Evolutionary conservation across 768 basidiomycete species (phyloP).

Genomic region (Leccinum variicolor): DNA sequence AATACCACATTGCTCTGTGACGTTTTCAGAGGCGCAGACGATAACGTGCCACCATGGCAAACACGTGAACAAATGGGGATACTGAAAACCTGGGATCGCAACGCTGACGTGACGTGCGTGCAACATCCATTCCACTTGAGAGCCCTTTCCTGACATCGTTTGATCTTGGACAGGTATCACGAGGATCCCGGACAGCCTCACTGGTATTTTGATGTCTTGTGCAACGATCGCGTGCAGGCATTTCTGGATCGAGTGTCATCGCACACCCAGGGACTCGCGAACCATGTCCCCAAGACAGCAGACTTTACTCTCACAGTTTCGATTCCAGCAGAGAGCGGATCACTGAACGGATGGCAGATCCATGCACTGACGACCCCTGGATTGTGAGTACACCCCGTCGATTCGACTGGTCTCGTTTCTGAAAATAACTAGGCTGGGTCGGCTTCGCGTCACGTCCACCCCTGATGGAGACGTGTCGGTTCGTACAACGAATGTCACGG

Average conservation of each 20-base stretch:
- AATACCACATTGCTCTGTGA: not conserved
- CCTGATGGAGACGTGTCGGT: conserved; percentile 7
- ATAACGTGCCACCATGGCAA: conserved; percentile 89
- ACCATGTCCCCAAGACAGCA: not conserved
- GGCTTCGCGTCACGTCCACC: conserved; percentile 15
- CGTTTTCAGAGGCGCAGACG: conserved; percentile 62
- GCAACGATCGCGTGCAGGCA: conserved; percentile 47
- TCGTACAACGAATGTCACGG: conserved; percentile 24
- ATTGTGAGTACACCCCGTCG: conserved; percentile 41
- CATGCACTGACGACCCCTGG: conserved; percentile 60
- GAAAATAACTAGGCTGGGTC: conserved; percentile 12
- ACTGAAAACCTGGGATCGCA: conserved; percentile 54
- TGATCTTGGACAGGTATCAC: conserved; percentile 40
- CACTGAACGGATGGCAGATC: conserved; percentile 69
- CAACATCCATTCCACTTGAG: not conserved
- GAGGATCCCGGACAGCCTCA: conserved; percentile 65
- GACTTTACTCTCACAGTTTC: conserved; percentile 72
- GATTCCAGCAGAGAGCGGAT: conserved; percentile 63
- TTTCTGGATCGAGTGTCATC: conserved; percentile 47
- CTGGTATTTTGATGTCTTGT: conserved; percentile 66
- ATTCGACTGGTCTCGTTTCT: not conserved
- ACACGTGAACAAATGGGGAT: conserved; percentile 61
- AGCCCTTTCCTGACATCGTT: not conserved
- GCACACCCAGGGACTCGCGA: not conserved
- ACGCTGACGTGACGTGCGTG: conserved; percentile 52